phyloP scores from a whole-genome alignment of 2,329 filamentous ascomycete species.

The Ciborinia camelliae region DNA sequence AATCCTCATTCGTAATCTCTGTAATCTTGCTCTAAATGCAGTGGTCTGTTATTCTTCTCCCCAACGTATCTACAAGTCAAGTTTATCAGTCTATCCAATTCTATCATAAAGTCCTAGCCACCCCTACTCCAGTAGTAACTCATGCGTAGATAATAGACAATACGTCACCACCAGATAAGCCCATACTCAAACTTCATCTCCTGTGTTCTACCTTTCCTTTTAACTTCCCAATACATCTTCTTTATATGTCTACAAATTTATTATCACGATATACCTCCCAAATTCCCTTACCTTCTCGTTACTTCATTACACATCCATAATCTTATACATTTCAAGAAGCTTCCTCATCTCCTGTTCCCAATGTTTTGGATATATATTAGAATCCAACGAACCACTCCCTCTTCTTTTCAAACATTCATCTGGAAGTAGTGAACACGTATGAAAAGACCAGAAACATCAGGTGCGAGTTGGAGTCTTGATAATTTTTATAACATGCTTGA shows the following conservation, averaged over 20 bases:
- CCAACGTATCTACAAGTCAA: too few relatives aligned
- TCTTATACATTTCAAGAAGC: background rate
- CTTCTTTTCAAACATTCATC: background rate
- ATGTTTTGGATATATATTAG: background rate
- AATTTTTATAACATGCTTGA: too few relatives aligned
- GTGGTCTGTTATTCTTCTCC: background rate
- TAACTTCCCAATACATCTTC: background rate
- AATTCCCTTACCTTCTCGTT: background rate
- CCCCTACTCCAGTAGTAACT: too few relatives aligned
- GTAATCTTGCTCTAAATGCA: fast-evolving
- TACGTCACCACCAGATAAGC: too few relatives aligned
- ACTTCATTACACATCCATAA: background rate
- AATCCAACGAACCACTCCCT: background rate
- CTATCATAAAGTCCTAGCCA: background rate
- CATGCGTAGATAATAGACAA: too few relatives aligned
- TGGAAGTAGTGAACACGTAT: too few relatives aligned
- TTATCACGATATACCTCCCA: background rate
- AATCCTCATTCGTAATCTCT: too few relatives aligned
- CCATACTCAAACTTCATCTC: too few relatives aligned
- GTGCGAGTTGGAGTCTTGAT: too few relatives aligned
- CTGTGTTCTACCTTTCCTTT: background rate
- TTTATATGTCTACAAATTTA: background rate
- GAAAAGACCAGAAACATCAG: too few relatives aligned
- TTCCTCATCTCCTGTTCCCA: too few relatives aligned
- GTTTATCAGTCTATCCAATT: background rate